Conservation (phyloP, 306 rosid species). For the Castanea mollissima region DNA sequence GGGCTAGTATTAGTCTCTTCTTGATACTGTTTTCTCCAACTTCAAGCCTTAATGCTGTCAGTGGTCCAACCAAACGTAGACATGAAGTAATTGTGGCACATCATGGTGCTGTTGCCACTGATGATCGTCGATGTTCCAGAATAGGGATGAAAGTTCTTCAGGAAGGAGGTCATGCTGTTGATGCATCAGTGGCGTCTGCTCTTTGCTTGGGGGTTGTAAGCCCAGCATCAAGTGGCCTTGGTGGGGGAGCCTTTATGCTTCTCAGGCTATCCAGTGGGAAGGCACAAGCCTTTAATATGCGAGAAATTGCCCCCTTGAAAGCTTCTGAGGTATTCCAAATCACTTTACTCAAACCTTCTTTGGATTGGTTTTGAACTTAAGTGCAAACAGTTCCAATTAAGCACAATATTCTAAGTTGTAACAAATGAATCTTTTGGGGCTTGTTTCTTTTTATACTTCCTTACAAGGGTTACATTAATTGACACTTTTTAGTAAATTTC, state of each 20-base stretch:
- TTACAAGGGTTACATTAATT: not conserved
- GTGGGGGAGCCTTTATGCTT: conserved; percentile 86
- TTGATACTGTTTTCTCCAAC: conserved; percentile 25
- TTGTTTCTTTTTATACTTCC: not conserved
- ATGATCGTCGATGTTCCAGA: conserved; percentile 63
- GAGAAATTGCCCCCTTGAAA: conserved; percentile 75
- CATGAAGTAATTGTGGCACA: conserved; percentile 42
- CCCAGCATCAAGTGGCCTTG: conserved; percentile 85
- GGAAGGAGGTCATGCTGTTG: conserved; percentile 78
- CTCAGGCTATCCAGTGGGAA: conserved; percentile 43
- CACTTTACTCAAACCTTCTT: not conserved
- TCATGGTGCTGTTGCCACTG: conserved; percentile 75
- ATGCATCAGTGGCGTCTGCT: conserved; percentile 79
- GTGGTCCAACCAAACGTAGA: conserved; percentile 18
- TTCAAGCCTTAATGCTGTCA: conserved; percentile 20
- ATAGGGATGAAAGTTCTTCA: conserved; percentile 53
- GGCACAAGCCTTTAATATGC: conserved; percentile 63
- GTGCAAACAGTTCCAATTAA: not conserved
- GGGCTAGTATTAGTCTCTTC: conserved; percentile 16
- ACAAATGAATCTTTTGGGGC: not conserved
- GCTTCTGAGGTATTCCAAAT: conserved; percentile 60
- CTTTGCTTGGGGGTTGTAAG: conserved; percentile 81
- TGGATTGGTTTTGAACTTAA: conserved; percentile 3
- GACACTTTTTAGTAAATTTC: not conserved
- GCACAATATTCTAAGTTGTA: not conserved